These are phyloP conservation scores for Golubevia pallescens DNA, from an alignment of 1,284 basidiomycete species.

Conservation along the genomic window DNA sequence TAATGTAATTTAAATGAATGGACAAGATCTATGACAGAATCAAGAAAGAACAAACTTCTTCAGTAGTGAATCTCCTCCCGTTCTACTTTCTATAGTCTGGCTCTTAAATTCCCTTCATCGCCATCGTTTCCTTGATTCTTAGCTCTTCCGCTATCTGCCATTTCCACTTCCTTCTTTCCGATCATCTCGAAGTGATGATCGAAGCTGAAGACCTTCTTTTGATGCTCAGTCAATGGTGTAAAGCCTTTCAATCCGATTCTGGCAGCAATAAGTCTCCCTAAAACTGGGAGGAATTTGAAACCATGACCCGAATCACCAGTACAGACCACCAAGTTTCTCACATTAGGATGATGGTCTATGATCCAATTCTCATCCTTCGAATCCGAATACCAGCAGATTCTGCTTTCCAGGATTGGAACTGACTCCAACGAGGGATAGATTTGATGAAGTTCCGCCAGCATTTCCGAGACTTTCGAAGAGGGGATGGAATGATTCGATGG, in stretches of 20 bases:
- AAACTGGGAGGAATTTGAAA: slow-evolving; percentile 47
- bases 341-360: slow-evolving; percentile 28
- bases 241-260: slow-evolving; percentile 13
- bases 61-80: too few relatives aligned
- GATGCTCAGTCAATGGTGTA: slow-evolving; percentile 10
- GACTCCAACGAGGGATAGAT: slow-evolving; percentile 27
- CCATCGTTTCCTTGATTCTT: neutral
- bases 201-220: slow-evolving; percentile 25
- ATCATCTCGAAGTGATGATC: slow-evolving; percentile 22
- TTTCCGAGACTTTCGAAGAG: slow-evolving; percentile 9
- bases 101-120: neutral
- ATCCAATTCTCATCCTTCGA: slow-evolving; percentile 56
- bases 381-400: slow-evolving; percentile 55
- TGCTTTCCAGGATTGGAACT: slow-evolving; percentile 5
- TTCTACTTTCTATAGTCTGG: too few relatives aligned
- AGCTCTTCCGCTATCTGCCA: neutral
- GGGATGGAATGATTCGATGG: slow-evolving; percentile 27
- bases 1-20: too few relatives aligned
- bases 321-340: slow-evolving; percentile 31
- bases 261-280: slow-evolving; percentile 33
- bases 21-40: too few relatives aligned
- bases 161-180: neutral
- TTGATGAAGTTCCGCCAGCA: slow-evolving; percentile 26
- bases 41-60: too few relatives aligned
- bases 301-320: slow-evolving; percentile 50